phyloP scores from a whole-genome alignment of 2,329 filamentous ascomycete genomes.

The Amauroascus verrucosus region DNA sequence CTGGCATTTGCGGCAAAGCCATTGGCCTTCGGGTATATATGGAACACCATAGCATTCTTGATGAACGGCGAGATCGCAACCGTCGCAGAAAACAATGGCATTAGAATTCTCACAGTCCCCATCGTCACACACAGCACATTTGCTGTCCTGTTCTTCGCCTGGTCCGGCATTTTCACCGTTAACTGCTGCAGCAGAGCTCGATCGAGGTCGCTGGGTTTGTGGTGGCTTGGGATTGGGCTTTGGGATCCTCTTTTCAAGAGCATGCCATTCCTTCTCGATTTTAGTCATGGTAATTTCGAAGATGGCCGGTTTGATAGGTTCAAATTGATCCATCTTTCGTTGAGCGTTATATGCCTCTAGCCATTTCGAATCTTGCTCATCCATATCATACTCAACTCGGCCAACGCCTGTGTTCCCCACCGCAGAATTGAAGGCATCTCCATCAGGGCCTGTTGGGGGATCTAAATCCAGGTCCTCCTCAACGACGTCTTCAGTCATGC shows the following conservation, averaged over 20 bases:
- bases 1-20: conserved; percentile 95
- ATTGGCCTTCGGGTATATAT: conserved; percentile 97
- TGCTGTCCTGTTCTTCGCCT: conserved; percentile 91
- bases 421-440: conserved; percentile 43
- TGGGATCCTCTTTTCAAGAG: conserved; percentile 87
- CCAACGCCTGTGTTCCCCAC: conserved; percentile 50
- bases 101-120: conserved; percentile 99
- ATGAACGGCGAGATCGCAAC: conserved; percentile 92
- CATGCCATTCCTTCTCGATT: conserved; percentile 98
- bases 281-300: conserved; percentile 98
- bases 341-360: conserved; percentile 71
- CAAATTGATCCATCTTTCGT: conserved; percentile 62
- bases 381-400: conserved; percentile 97
- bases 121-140: conserved; percentile 95
- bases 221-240: conserved; percentile 95
- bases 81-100: conserved; percentile 97
- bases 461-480: conserved; percentile 54
- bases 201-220: conserved; percentile 83
- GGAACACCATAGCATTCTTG: conserved; percentile 98
- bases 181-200: conserved; percentile 86
- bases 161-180: conserved; percentile 75
- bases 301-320: conserved; percentile 79
- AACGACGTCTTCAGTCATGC: conserved; percentile 51
- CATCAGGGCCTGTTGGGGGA: conserved; percentile 47
- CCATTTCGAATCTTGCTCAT: conserved; percentile 98